Percentiles rank a stretch among this genome's conserved stretches.
phyloP scores from a whole-genome alignment of 345 rosid species.

The Lumnitzera littorea region DNA sequence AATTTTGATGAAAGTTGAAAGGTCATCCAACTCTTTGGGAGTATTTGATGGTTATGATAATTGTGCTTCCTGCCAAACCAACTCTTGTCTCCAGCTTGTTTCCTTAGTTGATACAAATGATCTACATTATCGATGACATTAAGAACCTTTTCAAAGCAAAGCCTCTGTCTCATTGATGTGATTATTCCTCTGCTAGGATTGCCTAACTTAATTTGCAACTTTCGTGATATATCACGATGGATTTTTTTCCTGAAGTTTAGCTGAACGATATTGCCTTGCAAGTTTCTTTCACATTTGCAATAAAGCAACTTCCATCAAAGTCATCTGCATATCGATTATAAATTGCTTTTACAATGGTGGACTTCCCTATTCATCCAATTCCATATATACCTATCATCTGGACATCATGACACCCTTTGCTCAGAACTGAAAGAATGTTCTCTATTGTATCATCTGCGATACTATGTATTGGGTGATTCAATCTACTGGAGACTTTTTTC shows the following conservation, averaged over 20 bases:
- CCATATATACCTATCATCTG: constrained; percentile 17
- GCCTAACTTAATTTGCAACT: constrained; percentile 1
- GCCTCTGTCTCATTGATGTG: constrained; percentile 7
- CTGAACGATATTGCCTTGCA: constrained; percentile 10
- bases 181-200: constrained; percentile 11
- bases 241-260: constrained; percentile 13
- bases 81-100: constrained; percentile 6
- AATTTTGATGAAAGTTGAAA: constrained; percentile 2
- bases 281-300: constrained; percentile 31
- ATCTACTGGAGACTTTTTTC: constrained; percentile 18
- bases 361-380: constrained; percentile 16
- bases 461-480: constrained; percentile 13
- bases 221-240: constrained; percentile 9
- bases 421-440: constrained; percentile 4
- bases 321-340: constrained; percentile 14
- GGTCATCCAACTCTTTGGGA: constrained; percentile 4
- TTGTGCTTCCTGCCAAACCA: constrained; percentile 27
- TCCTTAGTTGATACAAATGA: constrained; percentile 14
- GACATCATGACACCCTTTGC: constrained; percentile 4
- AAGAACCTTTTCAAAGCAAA: constrained; percentile 13
- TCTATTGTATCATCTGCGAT: constrained; percentile 14
- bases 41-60: constrained; percentile 23
- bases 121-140: constrained; percentile 23
- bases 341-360: constrained; percentile 26
- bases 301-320: constrained; percentile 32